Percentiles rank a stretch among this genome's conserved stretches.
phyloP scores from a whole-genome alignment of 2,329 filamentous ascomycete genomes.

The Colletotrichum salicis region DNA sequence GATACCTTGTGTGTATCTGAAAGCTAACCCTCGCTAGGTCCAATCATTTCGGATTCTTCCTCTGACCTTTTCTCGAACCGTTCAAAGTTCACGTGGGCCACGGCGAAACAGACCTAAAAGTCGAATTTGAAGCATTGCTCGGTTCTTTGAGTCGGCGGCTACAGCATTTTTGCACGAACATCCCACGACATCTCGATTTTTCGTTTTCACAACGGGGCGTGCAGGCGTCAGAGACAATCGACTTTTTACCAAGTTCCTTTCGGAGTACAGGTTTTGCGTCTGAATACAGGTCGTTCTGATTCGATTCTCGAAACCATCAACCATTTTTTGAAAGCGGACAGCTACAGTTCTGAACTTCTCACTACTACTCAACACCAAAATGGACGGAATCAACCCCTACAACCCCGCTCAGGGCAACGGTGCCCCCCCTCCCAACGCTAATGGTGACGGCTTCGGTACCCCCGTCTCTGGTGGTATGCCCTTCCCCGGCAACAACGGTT shows the following conservation, averaged over 20 bases:
- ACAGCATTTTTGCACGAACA: conserved; percentile 35
- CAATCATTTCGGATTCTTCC: conserved; percentile 33
- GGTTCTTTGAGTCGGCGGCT: conserved; percentile 35
- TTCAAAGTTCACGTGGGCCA: conserved; percentile 42
- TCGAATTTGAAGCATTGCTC: conserved; percentile 37
- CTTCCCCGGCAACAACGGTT: conserved; percentile 47
- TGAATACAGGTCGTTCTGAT: conserved; percentile 46
- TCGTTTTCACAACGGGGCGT: conserved; percentile 47
- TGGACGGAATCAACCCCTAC: conserved; percentile 49
- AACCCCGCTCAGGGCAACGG: conserved; percentile 45
- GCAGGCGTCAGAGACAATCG: conserved; percentile 52
- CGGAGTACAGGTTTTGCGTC: conserved; percentile 50
- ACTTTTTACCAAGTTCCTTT: conserved; percentile 50
- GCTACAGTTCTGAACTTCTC: conserved; percentile 1
- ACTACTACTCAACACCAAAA: conserved; percentile 30
- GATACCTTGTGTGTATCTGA: not conserved
- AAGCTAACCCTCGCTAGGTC: conserved; percentile 24
- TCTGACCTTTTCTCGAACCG: conserved; percentile 40
- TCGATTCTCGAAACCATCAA: conserved; percentile 45
- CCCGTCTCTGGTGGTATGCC: conserved; percentile 45
- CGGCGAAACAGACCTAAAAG: conserved; percentile 35
- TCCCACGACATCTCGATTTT: conserved; percentile 30
- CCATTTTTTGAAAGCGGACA: not conserved
- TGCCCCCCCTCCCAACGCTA: conserved; percentile 49
- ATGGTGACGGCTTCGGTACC: conserved; percentile 48